Percentiles rank a stretch among this genome's conserved stretches.
Conservation (phyloP, 805 yeast genomes). For the Sugiyamaella americana region DNA sequence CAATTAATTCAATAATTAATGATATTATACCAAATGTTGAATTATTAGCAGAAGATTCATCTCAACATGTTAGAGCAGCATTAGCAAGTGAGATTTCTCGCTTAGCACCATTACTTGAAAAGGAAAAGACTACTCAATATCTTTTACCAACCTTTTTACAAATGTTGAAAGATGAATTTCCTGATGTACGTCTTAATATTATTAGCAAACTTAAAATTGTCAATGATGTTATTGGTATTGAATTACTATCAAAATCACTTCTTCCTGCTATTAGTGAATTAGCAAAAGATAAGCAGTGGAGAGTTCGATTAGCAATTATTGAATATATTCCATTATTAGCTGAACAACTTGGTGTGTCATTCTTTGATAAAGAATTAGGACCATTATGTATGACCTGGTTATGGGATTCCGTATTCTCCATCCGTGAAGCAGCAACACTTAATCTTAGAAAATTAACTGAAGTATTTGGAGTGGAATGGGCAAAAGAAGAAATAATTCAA, state of each 20-base stretch:
- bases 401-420: constrained; percentile 96
- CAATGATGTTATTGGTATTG: constrained; percentile 91
- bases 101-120: constrained; percentile 78
- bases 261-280: constrained; percentile 94
- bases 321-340: constrained; percentile 94
- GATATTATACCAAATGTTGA: constrained; percentile 80
- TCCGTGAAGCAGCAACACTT: constrained; percentile 90
- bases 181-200: constrained; percentile 91
- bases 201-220: constrained; percentile 88
- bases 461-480: constrained; percentile 93
- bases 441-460: constrained; percentile 74
- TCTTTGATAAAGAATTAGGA: constrained; percentile 87
- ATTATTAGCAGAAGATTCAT: constrained; percentile 79
- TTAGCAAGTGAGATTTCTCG: constrained; percentile 84
- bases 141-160: constrained; percentile 81
- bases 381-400: constrained; percentile 94
- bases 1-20: constrained; percentile 48
- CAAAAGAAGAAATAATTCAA: constrained; percentile 72
- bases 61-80: constrained; percentile 89
- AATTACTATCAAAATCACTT: constrained; percentile 73
- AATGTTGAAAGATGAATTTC: constrained; percentile 95
- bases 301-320: constrained; percentile 93
- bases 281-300: constrained; percentile 96
- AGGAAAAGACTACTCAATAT: constrained; percentile 73
- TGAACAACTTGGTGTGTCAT: constrained; percentile 85